A percentile compares a stretch with the other conserved stretches of the same genome.
These are phyloP conservation scores for Huntiella decipiens DNA, from an alignment of 2,329 filamentous ascomycete genomes.

Conservation along the genomic window DNA sequence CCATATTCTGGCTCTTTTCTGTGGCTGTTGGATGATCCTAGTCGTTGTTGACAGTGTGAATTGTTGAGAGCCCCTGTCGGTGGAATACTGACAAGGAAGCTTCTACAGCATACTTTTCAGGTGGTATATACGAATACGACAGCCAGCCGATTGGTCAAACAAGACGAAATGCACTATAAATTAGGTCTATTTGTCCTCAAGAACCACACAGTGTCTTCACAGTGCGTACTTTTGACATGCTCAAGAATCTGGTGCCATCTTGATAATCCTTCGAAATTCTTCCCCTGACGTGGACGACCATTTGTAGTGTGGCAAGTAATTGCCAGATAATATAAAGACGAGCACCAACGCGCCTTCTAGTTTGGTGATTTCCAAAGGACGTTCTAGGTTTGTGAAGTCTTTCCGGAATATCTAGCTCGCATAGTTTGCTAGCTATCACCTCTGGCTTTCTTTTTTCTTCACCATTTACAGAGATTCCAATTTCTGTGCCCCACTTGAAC, in stretches of 20 bases:
- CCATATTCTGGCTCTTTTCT: slow-evolving; percentile 10
- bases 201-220: background rate
- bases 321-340: slow-evolving; percentile 6
- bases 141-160: background rate
- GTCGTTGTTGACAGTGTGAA: slow-evolving; percentile 5
- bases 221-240: background rate
- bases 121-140: slow-evolving; percentile 12
- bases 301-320: background rate
- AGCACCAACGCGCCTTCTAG: background rate
- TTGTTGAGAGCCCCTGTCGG: background rate
- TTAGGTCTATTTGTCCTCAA: no score
- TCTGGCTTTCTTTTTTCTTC: no score
- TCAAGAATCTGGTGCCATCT: background rate
- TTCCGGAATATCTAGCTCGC: no score
- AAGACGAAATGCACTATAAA: background rate
- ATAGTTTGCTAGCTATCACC: no score
- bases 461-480: background rate
- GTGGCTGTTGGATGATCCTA: slow-evolving; percentile 1
- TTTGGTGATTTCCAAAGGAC: background rate
- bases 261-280: slow-evolving; percentile 1
- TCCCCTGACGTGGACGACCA: background rate
- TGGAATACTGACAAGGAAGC: background rate
- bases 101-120: background rate
- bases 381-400: no score
- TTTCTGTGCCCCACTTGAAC: slow-evolving; percentile 8